These are phyloP conservation scores for Tephrocybe sp. DNA, from an alignment of 768 basidiomycete species.

Conservation along the genomic window DNA sequence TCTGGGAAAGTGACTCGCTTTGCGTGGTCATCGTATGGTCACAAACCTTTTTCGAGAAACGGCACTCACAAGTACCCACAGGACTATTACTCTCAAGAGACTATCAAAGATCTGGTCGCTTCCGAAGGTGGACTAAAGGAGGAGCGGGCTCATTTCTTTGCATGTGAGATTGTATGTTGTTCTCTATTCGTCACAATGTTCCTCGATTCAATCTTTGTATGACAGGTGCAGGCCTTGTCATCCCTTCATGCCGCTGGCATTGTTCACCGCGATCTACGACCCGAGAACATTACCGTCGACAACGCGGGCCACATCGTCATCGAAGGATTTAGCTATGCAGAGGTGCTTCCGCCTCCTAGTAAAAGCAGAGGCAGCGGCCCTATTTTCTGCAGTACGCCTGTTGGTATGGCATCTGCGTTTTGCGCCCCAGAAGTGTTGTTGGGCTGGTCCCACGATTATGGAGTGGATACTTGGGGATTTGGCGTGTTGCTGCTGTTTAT, in stretches of 20 bases:
- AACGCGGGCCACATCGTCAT: conserved; percentile 45
- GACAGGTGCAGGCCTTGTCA: conserved; percentile 41
- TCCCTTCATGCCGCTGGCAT: conserved; percentile 45
- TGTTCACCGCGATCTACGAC: conserved; percentile 44
- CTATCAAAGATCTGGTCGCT: conserved; percentile 28
- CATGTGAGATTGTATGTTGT: conserved; percentile 45
- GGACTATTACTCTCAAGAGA: conserved; percentile 33
- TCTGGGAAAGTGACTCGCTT: conserved; percentile 35
- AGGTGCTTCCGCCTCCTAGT: conserved; percentile 32
- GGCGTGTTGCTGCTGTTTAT: conserved; percentile 51
- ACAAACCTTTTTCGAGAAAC: not conserved
- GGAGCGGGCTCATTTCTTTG: conserved; percentile 39
- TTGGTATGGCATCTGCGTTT: conserved; percentile 24
- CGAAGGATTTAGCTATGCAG: conserved; percentile 39
- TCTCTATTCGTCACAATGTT: not conserved
- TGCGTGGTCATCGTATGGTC: conserved; percentile 39
- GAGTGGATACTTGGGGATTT: conserved; percentile 61
- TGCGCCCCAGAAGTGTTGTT: conserved; percentile 53
- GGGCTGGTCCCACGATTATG: conserved; percentile 50
- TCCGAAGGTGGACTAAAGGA: conserved; percentile 32
- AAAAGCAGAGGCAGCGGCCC: conserved; percentile 23
- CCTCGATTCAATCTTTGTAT: not conserved
- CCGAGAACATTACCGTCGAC: conserved; percentile 43
- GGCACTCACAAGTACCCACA: conserved; percentile 8
- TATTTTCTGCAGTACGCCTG: conserved; percentile 43